Evolutionary conservation across 495 filamentous ascomycete genomes (phyloP).

Genomic region (Aspergillus incahuasiensis): DNA sequence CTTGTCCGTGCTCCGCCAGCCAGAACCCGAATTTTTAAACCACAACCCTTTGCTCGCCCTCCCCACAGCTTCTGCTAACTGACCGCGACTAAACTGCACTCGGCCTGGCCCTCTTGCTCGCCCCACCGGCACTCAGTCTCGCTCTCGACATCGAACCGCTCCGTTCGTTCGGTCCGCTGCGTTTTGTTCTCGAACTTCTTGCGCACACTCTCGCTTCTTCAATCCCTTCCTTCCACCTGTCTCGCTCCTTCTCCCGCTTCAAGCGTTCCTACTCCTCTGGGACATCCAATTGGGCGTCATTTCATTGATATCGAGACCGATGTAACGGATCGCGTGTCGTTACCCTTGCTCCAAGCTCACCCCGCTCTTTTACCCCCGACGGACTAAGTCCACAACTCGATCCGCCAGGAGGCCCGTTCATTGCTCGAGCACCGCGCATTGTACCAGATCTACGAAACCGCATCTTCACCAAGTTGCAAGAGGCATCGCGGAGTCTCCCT

Average conservation of each 20-base stretch:
- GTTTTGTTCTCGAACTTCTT: slow-evolving; percentile 8
- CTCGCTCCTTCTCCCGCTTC: slow-evolving; percentile 10
- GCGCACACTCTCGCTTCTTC: slow-evolving; percentile 8
- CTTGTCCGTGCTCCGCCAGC: background rate
- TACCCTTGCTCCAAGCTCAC: slow-evolving; percentile 27
- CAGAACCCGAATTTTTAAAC: slow-evolving; percentile 1
- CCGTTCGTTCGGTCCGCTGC: slow-evolving; percentile 8
- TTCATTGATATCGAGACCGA: slow-evolving; percentile 28
- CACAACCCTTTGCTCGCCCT: slow-evolving; percentile 1
- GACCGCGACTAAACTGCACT: slow-evolving; percentile 9
- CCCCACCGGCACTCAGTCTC: slow-evolving; percentile 12
- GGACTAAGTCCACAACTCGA: slow-evolving; percentile 6
- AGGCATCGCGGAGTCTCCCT: background rate
- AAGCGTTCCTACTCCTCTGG: background rate
- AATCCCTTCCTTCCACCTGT: slow-evolving; percentile 3
- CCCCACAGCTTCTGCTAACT: slow-evolving; percentile 9
- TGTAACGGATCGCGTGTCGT: slow-evolving; percentile 35
- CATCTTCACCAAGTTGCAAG: background rate
- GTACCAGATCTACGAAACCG: slow-evolving; percentile 3
- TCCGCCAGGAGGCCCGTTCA: slow-evolving; percentile 13
- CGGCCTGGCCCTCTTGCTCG: slow-evolving; percentile 11
- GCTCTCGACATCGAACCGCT: slow-evolving; percentile 8
- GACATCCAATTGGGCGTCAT: slow-evolving; percentile 13
- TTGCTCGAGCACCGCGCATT: slow-evolving; percentile 13
- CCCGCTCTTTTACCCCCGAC: slow-evolving; percentile 18